Percentiles rank a stretch among this genome's conserved stretches.
Evolutionary conservation across 177 flowering plant species (phyloP).

Genomic region (Vitis hybrid): DNA sequence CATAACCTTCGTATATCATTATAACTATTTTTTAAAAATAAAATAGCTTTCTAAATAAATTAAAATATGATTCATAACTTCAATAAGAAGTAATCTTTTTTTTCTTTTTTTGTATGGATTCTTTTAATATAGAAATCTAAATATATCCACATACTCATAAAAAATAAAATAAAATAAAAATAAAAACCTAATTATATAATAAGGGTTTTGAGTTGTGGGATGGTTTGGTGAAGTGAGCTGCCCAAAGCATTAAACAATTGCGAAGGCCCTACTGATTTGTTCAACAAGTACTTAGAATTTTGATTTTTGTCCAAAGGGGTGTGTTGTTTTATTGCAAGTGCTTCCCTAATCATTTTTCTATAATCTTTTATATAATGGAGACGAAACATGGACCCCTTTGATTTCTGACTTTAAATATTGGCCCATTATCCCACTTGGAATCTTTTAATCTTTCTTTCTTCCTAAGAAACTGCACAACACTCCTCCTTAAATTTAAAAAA

Average conservation of each 20-base stretch:
- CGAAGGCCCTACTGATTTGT: neutral
- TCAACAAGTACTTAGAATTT: constrained; percentile 1
- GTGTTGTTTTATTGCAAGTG: constrained; percentile 6
- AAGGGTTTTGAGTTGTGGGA: neutral
- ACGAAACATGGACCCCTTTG: neutral
- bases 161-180: neutral
- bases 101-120: too few relatives aligned
- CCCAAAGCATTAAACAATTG: neutral
- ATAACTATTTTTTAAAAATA: too few relatives aligned
- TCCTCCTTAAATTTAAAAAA: too few relatives aligned
- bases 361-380: neutral
- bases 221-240: neutral
- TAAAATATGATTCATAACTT: too few relatives aligned
- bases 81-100: too few relatives aligned
- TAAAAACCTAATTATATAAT: neutral
- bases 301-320: neutral
- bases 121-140: too few relatives aligned
- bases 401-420: neutral
- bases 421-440: neutral
- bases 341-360: constrained; percentile 1
- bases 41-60: too few relatives aligned
- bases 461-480: too few relatives aligned
- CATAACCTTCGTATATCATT: too few relatives aligned
- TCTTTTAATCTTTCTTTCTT: too few relatives aligned
- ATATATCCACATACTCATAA: too few relatives aligned